These are phyloP conservation scores for Bremia lactucae DNA, from an alignment of 352 stramenopile species.

Conservation along the genomic window DNA sequence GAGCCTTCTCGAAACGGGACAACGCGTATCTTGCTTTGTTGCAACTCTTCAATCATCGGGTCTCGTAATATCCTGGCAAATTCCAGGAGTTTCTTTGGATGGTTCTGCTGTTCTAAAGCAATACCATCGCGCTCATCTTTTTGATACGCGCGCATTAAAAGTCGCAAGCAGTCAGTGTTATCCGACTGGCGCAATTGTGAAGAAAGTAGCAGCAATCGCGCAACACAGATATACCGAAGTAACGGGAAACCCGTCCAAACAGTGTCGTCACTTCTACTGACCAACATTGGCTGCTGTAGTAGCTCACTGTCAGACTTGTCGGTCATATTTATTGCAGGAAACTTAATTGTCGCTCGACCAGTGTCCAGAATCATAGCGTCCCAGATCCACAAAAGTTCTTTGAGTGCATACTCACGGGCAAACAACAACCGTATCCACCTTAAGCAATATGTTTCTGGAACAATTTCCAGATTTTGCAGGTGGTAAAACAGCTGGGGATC, in stretches of 20 bases:
- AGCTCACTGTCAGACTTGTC: conserved; percentile 28
- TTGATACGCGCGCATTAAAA: conserved; percentile 59
- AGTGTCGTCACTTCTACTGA: conserved; percentile 5
- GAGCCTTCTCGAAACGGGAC: conserved; percentile 52
- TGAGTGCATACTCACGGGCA: conserved; percentile 60
- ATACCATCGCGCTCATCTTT: conserved; percentile 8
- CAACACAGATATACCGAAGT: conserved; percentile 58
- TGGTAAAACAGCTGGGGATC: conserved; percentile 79
- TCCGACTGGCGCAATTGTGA: conserved; percentile 39
- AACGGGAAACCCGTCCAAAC: conserved; percentile 54
- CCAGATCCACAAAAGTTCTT: conserved; percentile 54
- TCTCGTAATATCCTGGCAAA: conserved; percentile 53
- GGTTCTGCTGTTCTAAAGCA: conserved; percentile 4
- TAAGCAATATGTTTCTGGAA: conserved; percentile 73
- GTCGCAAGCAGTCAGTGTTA: conserved; percentile 55
- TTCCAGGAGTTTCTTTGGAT: conserved; percentile 22
- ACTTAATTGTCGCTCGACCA: conserved; percentile 22
- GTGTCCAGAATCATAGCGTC: conserved; percentile 53
- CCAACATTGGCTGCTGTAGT: conserved; percentile 25
- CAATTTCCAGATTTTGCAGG: conserved; percentile 67
- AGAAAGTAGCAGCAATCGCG: conserved; percentile 48
- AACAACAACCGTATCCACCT: conserved; percentile 73
- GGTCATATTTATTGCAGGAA: conserved; percentile 23
- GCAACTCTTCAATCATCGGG: conserved; percentile 31
- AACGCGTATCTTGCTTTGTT: conserved; percentile 28